Conservation (phyloP, 257 asterid genomes). For the Datura wrightii region DNA sequence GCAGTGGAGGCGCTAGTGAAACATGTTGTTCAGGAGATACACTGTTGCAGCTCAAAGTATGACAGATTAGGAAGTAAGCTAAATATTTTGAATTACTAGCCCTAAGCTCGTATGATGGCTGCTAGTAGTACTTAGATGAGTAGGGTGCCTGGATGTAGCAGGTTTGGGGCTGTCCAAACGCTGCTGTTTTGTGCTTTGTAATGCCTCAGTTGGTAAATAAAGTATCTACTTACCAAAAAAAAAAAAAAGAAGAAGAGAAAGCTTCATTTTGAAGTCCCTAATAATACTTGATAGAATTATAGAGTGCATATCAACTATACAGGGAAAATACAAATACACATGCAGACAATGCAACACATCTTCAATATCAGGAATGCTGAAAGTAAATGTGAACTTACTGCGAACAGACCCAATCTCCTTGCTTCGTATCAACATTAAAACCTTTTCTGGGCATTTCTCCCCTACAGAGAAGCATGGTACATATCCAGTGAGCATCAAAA, state of each 20-base stretch:
- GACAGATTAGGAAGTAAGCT: too few species aligned
- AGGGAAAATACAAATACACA: slow-evolving; percentile 2
- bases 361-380: background rate
- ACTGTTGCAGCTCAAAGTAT: too few species aligned
- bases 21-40: too few species aligned
- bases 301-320: slow-evolving; percentile 2
- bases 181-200: too few species aligned
- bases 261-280: background rate
- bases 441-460: slow-evolving; percentile 40
- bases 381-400: slow-evolving; percentile 37
- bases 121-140: too few species aligned
- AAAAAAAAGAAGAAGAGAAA: background rate
- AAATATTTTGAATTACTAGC: too few species aligned
- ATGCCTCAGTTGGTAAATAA: too few species aligned
- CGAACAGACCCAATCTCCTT: slow-evolving; percentile 54
- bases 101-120: too few species aligned
- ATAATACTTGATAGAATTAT: background rate
- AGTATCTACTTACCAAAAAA: too few species aligned
- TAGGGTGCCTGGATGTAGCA: too few species aligned
- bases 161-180: too few species aligned
- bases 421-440: slow-evolving; percentile 41
- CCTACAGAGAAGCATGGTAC: slow-evolving; percentile 40
- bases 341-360: slow-evolving; percentile 1
- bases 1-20: too few species aligned
- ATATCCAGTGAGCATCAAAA: slow-evolving; percentile 44